Evolutionary conservation across 2,329 filamentous ascomycete species (phyloP).

Genomic region (Didymella keratinophila): DNA sequence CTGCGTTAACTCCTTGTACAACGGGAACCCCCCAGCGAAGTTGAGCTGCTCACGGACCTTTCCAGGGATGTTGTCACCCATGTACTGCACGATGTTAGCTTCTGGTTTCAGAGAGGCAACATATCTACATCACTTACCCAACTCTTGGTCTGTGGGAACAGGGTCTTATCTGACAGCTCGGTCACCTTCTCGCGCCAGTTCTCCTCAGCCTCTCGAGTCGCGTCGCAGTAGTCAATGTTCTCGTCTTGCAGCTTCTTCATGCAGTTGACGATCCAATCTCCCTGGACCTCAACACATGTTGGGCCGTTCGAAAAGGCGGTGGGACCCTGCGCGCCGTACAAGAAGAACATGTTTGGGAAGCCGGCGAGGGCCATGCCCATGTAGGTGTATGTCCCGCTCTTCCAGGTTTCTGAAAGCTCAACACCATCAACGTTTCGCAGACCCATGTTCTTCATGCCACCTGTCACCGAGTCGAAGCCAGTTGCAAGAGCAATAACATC

Average conservation of each 20-base stretch:
- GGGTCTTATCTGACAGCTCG: conserved; percentile 52
- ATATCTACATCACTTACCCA: neutral
- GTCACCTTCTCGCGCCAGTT: conserved; percentile 53
- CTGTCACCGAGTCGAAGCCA: conserved; percentile 57
- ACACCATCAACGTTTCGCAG: conserved; percentile 49
- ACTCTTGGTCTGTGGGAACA: conserved; percentile 43
- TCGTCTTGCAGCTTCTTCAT: conserved; percentile 51
- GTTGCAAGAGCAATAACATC: conserved; percentile 57
- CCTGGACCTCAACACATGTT: conserved; percentile 55
- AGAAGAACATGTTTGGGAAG: conserved; percentile 42
- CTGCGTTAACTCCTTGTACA: conserved; percentile 52
- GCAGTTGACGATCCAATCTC: conserved; percentile 56
- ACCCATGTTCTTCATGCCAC: conserved; percentile 53
- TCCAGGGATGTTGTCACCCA: conserved; percentile 56
- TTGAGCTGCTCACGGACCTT: conserved; percentile 57
- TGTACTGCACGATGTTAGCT: conserved; percentile 48
- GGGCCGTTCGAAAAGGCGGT: conserved; percentile 58
- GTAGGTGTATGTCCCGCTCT: conserved; percentile 51
- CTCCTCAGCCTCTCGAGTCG: conserved; percentile 53
- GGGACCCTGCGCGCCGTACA: conserved; percentile 57
- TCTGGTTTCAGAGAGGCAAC: neutral
- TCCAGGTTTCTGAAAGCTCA: conserved; percentile 52
- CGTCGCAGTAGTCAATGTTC: conserved; percentile 51
- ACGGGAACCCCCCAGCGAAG: conserved; percentile 53
- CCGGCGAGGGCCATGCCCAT: conserved; percentile 54